phyloP scores from a whole-genome alignment of 2,329 filamentous ascomycete genomes.

The Metarhizium guizhouense region DNA sequence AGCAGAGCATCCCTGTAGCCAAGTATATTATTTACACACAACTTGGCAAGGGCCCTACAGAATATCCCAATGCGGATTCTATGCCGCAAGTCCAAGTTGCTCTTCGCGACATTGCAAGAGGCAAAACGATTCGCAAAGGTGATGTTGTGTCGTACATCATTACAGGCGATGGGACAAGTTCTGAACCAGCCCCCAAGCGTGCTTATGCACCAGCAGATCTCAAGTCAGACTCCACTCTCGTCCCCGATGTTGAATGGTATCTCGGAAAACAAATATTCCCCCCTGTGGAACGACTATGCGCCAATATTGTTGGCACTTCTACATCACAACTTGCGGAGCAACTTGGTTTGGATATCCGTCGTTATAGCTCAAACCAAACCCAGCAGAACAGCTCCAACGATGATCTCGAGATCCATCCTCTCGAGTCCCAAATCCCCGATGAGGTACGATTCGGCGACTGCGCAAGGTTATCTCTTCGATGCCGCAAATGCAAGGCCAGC shows the following conservation, averaged over 20 bases:
- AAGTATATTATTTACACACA: constrained; percentile 99
- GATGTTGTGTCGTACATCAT: constrained; percentile 97
- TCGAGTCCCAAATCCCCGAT: constrained; percentile 92
- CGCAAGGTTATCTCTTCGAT: constrained; percentile 66
- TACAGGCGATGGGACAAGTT: constrained; percentile 60
- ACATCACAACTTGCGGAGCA: constrained; percentile 85
- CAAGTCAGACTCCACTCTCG: constrained; percentile 64
- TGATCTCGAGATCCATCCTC: constrained; percentile 71
- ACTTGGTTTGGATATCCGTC: constrained; percentile 80
- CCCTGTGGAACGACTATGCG: constrained; percentile 93
- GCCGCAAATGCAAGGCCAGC: constrained; percentile 66
- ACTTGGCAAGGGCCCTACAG: constrained; percentile 84
- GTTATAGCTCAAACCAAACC: constrained; percentile 53
- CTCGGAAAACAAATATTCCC: constrained; percentile 97
- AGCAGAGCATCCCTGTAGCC: constrained; percentile 60
- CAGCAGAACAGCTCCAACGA: constrained; percentile 41
- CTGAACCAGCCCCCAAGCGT: constrained; percentile 72
- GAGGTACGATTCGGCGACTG: constrained; percentile 81
- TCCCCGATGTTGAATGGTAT: constrained; percentile 95
- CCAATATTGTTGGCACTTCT: constrained; percentile 89
- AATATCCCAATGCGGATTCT: constrained; percentile 87
- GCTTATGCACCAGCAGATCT: constrained; percentile 80
- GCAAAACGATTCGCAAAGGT: constrained; percentile 82
- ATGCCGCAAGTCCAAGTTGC: constrained; percentile 98
- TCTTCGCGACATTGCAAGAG: constrained; percentile 74